A percentile compares a stretch with the other conserved stretches of the same genome.
These are phyloP conservation scores for Phanerochaete carnosa DNA, from an alignment of 768 basidiomycete species.

Conservation along the genomic window DNA sequence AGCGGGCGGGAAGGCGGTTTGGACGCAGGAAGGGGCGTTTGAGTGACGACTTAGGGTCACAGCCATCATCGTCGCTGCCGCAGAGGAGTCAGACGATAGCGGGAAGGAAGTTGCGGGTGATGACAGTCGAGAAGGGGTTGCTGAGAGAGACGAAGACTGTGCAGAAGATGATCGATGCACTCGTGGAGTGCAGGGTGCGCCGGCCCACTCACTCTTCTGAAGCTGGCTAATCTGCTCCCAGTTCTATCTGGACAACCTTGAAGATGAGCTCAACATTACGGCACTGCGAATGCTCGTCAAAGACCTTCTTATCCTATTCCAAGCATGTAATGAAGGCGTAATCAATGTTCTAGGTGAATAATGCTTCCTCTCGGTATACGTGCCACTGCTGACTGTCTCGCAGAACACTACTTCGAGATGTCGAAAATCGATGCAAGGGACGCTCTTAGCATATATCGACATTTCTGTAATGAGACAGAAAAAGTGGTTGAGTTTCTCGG, in stretches of 20 bases:
- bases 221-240: conserved; percentile 27
- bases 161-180: conserved; percentile 82
- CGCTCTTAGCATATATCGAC: conserved; percentile 84
- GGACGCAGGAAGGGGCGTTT: conserved; percentile 15
- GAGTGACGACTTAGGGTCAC: conserved; percentile 23
- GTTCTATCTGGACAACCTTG: conserved; percentile 93
- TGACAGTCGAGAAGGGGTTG: conserved; percentile 96
- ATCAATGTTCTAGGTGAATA: conserved; percentile 70
- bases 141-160: conserved; percentile 89
- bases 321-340: conserved; percentile 94
- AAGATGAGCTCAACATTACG: conserved; percentile 86
- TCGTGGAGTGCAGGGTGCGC: conserved; percentile 86
- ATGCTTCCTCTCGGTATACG: conserved; percentile 20
- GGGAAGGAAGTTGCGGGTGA: conserved; percentile 80
- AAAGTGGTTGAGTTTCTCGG: conserved; percentile 89
- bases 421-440: conserved; percentile 86
- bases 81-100: conserved; percentile 71
- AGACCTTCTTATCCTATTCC: conserved; percentile 92
- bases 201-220: not conserved
- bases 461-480: conserved; percentile 93
- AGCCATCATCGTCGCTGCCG: conserved; percentile 27
- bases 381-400: not conserved
- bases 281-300: conserved; percentile 94
- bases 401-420: conserved; percentile 99
- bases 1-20: conserved; percentile 27